Base-by-base conservation (phyloP, 768 basidiomycete genomes). In the Xerocomellus amylosporus region DNA sequence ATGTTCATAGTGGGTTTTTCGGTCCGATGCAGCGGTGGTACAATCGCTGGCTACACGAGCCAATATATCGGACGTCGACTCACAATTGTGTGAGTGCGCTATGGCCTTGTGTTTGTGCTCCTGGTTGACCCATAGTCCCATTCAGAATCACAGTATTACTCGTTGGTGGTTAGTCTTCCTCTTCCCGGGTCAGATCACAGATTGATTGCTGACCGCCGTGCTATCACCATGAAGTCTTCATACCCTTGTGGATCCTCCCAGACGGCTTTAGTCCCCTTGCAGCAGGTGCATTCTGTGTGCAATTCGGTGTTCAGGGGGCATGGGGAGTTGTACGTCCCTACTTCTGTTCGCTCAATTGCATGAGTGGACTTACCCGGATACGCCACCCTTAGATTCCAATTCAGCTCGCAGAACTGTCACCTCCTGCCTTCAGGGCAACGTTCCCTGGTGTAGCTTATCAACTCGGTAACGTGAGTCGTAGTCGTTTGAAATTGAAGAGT, bases 381-480 rank as follows among this genome's bases (percentile, higher is more conserved):
- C 12, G 10, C n/a, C 19, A n/a, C 26, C 4, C 8, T 22, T 48
- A 76, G 77, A 79, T 83, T 67, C 91, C 92, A 2, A 87, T 93
- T 62, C 88, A 87, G 68, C 77, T 95, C 20, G 79, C 84, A 13
- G 93, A 96, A 70, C 79, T 93, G 73, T 88, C 88, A 0, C 93
- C 93, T 2, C 88, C 90, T 5, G 92, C 90, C 0, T 95, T 93
- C 79, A 79, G 93, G 53, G 89, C 91, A 4, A 88, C 88, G 2
- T 93, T 92, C 77, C 88, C 88, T 37, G 92, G 92, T 54, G 82
- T 91, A 1, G 83, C 87, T 3, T 94, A 93, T 71, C 92, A 93
- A 62, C 61, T 93, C 24, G 90, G 92, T 40, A 92, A 90, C 71
- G 78, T 69, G 14, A 38, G 70, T 62, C 2, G 7, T 26, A 14